Conservation (phyloP, 306 rosid genomes). For the Citrullus amarus region DNA sequence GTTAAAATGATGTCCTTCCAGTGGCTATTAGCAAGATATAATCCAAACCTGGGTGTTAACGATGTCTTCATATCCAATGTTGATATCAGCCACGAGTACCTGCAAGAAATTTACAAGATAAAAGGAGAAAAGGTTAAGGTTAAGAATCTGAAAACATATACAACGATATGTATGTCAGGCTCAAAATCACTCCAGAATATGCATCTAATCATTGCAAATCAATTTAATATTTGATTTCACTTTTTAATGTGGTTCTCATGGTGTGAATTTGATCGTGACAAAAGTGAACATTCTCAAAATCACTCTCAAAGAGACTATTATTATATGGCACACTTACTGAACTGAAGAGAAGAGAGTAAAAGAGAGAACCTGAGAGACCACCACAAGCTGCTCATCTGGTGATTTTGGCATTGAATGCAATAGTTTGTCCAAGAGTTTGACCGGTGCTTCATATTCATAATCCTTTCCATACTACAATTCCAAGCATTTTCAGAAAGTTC, state of each 20-base stretch:
- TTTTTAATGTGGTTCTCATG: too few relatives aligned
- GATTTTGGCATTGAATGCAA: constrained; percentile 75
- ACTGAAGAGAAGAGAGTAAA: not conserved
- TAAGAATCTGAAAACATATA: not conserved
- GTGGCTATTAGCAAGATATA: not conserved
- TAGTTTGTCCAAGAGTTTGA: constrained; percentile 84
- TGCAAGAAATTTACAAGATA: constrained; percentile 20
- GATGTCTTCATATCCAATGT: constrained; percentile 89
- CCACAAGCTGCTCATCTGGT: constrained; percentile 83
- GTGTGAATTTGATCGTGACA: too few relatives aligned
- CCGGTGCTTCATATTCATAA: constrained; percentile 87
- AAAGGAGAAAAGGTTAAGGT: not conserved
- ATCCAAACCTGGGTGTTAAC: constrained; percentile 75
- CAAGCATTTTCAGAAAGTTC: constrained; percentile 1
- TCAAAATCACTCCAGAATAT: too few relatives aligned
- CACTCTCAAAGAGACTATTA: too few relatives aligned
- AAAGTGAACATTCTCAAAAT: too few relatives aligned
- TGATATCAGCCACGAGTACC: constrained; percentile 96
- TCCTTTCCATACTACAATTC: constrained; percentile 79
- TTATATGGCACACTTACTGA: not conserved
- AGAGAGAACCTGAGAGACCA: constrained; percentile 72
- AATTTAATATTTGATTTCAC: too few relatives aligned
- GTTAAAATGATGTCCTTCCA: not conserved
- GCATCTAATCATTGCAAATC: too few relatives aligned
- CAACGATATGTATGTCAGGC: not conserved